Conservation (phyloP, 2,329 filamentous ascomycete species). For the Cadophora gregata region DNA sequence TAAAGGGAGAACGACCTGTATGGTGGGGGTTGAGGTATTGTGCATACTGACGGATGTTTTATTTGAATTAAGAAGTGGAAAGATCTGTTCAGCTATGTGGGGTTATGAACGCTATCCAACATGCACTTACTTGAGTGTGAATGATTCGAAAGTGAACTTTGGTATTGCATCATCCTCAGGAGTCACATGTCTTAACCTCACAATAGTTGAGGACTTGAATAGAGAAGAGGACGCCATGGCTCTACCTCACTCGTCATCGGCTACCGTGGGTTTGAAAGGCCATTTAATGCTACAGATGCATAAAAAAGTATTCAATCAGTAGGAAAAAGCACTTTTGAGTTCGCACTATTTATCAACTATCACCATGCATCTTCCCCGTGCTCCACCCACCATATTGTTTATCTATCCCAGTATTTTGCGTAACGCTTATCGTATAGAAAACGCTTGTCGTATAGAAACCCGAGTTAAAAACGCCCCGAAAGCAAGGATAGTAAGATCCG, state of each 20-base stretch:
- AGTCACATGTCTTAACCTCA: no score
- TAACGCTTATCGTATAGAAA: neutral
- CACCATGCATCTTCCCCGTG: neutral
- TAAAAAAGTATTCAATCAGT: neutral
- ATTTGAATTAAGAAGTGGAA: neutral
- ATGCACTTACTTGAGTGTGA: no score
- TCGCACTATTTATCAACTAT: constrained; percentile 7
- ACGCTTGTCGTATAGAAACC: neutral
- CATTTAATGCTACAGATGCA: neutral
- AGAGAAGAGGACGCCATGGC: neutral
- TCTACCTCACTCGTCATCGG: neutral
- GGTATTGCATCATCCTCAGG: no score
- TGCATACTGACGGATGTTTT: neutral
- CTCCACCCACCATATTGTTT: neutral
- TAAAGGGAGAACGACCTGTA: neutral
- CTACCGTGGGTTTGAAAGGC: neutral
- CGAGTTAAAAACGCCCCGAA: constrained; percentile 2
- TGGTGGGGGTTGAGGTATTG: neutral
- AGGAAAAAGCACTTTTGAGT: constrained; percentile 20
- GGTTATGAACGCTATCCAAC: no score
- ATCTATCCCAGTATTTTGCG: constrained; percentile 6
- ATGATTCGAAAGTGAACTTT: neutral
- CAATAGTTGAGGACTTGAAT: no score
- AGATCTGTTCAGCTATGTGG: no score
- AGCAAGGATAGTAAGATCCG: neutral